phyloP scores from a whole-genome alignment of 2,329 filamentous ascomycete species.

The Helminthosporium solani region DNA sequence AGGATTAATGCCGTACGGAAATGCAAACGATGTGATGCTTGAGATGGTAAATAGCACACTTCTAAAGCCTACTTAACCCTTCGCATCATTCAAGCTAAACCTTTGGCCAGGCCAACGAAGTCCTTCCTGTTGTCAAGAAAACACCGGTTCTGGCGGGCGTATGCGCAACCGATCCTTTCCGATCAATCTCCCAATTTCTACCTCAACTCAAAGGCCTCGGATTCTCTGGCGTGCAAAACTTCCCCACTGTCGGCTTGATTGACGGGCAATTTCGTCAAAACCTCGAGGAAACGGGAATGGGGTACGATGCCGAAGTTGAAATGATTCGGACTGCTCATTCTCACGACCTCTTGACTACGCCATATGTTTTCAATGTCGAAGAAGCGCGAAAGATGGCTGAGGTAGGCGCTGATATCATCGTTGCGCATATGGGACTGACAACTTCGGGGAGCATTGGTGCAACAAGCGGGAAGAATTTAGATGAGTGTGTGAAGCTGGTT shows the following conservation, averaged over 20 bases:
- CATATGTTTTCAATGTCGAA: slow-evolving; percentile 66
- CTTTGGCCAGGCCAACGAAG: slow-evolving; percentile 56
- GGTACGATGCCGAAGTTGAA: slow-evolving; percentile 65
- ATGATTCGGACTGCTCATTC: slow-evolving; percentile 62
- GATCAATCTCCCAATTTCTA: slow-evolving; percentile 62
- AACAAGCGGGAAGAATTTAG: slow-evolving; percentile 59
- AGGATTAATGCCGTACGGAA: slow-evolving; percentile 69
- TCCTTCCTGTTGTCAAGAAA: slow-evolving; percentile 63
- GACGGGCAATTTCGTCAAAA: slow-evolving; percentile 67
- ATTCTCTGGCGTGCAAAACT: slow-evolving; percentile 71
- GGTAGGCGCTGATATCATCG: slow-evolving; percentile 66
- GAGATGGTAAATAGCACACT: slow-evolving; percentile 57
- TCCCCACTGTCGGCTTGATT: slow-evolving; percentile 70
- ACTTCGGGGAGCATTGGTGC: slow-evolving; percentile 66
- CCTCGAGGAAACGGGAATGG: slow-evolving; percentile 72
- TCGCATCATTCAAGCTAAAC: background rate
- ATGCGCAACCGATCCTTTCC: slow-evolving; percentile 70
- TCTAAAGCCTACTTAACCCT: background rate
- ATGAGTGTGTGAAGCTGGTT: slow-evolving; percentile 63
- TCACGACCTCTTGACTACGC: slow-evolving; percentile 65
- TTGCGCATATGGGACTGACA: slow-evolving; percentile 69
- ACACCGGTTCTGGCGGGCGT: slow-evolving; percentile 70
- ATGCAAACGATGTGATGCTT: slow-evolving; percentile 68
- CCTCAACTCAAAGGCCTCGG: slow-evolving; percentile 61
- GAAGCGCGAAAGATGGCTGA: slow-evolving; percentile 63